Conservation (phyloP, 345 rosid species). For the Camelina laxa region DNA sequence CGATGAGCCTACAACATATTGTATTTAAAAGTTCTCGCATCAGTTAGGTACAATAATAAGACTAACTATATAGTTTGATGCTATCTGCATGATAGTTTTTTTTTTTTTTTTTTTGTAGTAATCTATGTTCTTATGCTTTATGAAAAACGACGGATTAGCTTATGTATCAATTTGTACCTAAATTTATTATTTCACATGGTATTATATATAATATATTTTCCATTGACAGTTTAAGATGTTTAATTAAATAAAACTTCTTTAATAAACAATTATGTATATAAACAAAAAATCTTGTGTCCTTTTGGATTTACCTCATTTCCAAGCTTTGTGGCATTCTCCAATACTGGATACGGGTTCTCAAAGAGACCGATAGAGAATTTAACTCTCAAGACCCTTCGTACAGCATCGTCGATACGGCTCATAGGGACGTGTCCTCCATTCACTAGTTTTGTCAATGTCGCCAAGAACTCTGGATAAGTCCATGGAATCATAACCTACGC, state of each 20-base stretch:
- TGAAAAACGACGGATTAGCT: background rate
- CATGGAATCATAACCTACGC: slow-evolving; percentile 75
- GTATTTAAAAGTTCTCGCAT: slow-evolving; percentile 16
- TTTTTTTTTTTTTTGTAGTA: background rate
- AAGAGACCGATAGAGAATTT: slow-evolving; percentile 78
- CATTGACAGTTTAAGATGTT: background rate
- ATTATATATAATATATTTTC: background rate
- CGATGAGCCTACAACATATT: slow-evolving; percentile 57
- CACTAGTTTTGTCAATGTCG: slow-evolving; percentile 51
- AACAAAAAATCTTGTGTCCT: background rate
- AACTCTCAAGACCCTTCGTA: slow-evolving; percentile 73
- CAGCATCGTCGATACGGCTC: slow-evolving; percentile 86
- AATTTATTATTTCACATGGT: background rate
- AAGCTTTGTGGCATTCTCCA: slow-evolving; percentile 46
- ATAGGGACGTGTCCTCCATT: slow-evolving; percentile 53
- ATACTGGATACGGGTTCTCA: slow-evolving; percentile 64
- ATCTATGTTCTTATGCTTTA: background rate
- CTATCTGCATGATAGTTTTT: background rate
- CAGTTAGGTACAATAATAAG: background rate
- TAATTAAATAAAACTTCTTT: background rate
- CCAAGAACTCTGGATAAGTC: slow-evolving; percentile 56
- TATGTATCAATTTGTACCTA: background rate
- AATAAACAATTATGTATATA: background rate
- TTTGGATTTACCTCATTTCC: slow-evolving; percentile 60
- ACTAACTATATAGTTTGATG: background rate